Percentiles rank a stretch among this genome's conserved stretches.
Conservation (phyloP, 2,329 filamentous ascomycete genomes). For the Ascosphaera apis region DNA sequence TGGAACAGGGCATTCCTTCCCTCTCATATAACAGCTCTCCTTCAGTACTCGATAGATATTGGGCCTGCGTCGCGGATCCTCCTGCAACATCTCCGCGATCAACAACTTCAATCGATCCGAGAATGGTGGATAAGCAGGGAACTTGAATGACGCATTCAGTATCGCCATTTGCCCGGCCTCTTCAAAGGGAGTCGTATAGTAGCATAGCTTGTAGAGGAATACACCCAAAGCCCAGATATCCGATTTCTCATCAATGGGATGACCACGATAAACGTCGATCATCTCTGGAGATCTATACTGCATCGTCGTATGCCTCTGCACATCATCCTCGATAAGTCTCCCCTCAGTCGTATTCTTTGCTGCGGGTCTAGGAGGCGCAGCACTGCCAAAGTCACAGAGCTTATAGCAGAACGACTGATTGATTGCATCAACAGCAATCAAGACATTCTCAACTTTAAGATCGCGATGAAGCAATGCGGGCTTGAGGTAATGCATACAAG, state of each 20-base stretch:
- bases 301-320: slow-evolving; percentile 89
- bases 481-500: slow-evolving; percentile 97
- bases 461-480: slow-evolving; percentile 81
- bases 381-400: slow-evolving; percentile 91
- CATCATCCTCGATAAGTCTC: slow-evolving; percentile 80
- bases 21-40: slow-evolving; percentile 74
- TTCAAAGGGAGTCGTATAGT: slow-evolving; percentile 97
- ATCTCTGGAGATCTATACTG: slow-evolving; percentile 97
- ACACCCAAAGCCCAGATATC: slow-evolving; percentile 97
- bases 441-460: slow-evolving; percentile 91
- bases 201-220: slow-evolving; percentile 90
- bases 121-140: slow-evolving; percentile 67
- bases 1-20: slow-evolving; percentile 63
- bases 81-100: slow-evolving; percentile 85
- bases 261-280: slow-evolving; percentile 93
- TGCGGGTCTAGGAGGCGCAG: slow-evolving; percentile 60
- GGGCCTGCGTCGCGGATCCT: slow-evolving; percentile 55
- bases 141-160: slow-evolving; percentile 83
- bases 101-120: slow-evolving; percentile 74
- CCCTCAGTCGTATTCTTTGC: slow-evolving; percentile 75
- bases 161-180: slow-evolving; percentile 96
- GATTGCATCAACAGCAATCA: slow-evolving; percentile 52
- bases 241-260: slow-evolving; percentile 93
- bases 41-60: slow-evolving; percentile 86
- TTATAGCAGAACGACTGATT: slow-evolving; percentile 66